Conservation (phyloP, 352 stramenopile genomes). For the Phytophthora constricta region DNA sequence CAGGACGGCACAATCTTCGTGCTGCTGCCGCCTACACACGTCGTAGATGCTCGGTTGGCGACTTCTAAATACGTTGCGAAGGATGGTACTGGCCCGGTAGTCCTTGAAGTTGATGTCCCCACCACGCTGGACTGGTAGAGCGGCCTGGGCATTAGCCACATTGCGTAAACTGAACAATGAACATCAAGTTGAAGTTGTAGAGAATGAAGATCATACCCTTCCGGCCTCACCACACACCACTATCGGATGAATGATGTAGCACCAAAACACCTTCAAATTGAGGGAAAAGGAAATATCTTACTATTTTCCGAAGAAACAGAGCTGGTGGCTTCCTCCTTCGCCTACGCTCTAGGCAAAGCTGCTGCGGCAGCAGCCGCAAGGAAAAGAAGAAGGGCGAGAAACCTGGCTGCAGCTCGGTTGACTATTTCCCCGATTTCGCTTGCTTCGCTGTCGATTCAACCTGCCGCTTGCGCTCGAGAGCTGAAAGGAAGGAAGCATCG, state of each 20-base stretch:
- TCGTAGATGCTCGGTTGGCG: slow-evolving; percentile 87
- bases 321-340: slow-evolving; percentile 36
- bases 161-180: background rate
- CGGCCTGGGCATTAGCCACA: slow-evolving; percentile 12
- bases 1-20: slow-evolving; percentile 77
- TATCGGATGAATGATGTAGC: background rate
- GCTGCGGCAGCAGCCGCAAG: slow-evolving; percentile 34
- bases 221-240: no score
- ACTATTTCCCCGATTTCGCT: slow-evolving; percentile 35
- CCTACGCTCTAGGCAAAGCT: slow-evolving; percentile 36
- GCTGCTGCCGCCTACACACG: slow-evolving; percentile 71
- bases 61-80: slow-evolving; percentile 62
- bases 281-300: slow-evolving; percentile 59
- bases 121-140: slow-evolving; percentile 30
- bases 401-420: slow-evolving; percentile 13
- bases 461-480: slow-evolving; percentile 17
- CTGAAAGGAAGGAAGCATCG: slow-evolving; percentile 32
- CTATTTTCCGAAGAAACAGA: slow-evolving; percentile 50
- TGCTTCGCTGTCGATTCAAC: slow-evolving; percentile 36
- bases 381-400: slow-evolving; percentile 42
- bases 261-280: slow-evolving; percentile 1
- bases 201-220: no score
- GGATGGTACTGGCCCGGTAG: background rate
- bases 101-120: slow-evolving; percentile 1
- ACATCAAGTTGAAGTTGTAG: no score